Base-by-base conservation (phyloP, 2,329 filamentous ascomycete genomes). In the Tolypocladium paradoxum region DNA sequence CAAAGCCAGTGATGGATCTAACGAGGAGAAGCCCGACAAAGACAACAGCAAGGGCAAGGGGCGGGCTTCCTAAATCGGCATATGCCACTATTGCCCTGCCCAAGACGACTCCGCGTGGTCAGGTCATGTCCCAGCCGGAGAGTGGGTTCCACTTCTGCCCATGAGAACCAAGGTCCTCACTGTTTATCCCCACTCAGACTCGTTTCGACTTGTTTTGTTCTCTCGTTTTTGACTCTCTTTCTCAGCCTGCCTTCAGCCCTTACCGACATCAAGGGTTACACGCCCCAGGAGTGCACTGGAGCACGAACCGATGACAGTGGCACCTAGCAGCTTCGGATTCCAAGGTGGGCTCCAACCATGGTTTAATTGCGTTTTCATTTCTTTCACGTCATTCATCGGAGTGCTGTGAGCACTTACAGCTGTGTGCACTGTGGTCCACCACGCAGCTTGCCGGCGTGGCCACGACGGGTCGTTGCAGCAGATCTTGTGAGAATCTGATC, bases 31-130 rank as follows among this genome's bases (percentile, higher is more conserved):
- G 40, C 3, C n/a, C 6, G 36, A 22, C 8, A 24, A 35, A 7
- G 4, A 22, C 12, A 35, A 49, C 3, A 20, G n/a, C 9, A 51
- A 55, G 14, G 49, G 18, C 50, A 56, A 56, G n/a, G 33, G 37
- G 27, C 22, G 22, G 18, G 51, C 24, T 16, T 2, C 12, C 1
- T 57, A 49, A 50, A 18, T 14, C 24, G 34, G 27, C 33, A 27
- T n/a, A 31, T 14, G 27, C 8, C 9, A 4, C 9, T 9, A 11
- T 46, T 9, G 8, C n/a, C 11, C 8, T n/a, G 18, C 27, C 27
- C 9, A 18, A 20, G 9, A 31, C 24, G 27, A 20, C 18, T 22
- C 11, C 2, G 3, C 11, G 12, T 40, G n/a, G 37, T n/a, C 34
- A 11, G 24, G 29, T 45, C 7, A n/a, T 18, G 18, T 31, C 18